Percentiles rank a stretch among this genome's conserved stretches.
phyloP scores from a whole-genome alignment of 441 rosid genomes.

The Theobroma grandiflorum region DNA sequence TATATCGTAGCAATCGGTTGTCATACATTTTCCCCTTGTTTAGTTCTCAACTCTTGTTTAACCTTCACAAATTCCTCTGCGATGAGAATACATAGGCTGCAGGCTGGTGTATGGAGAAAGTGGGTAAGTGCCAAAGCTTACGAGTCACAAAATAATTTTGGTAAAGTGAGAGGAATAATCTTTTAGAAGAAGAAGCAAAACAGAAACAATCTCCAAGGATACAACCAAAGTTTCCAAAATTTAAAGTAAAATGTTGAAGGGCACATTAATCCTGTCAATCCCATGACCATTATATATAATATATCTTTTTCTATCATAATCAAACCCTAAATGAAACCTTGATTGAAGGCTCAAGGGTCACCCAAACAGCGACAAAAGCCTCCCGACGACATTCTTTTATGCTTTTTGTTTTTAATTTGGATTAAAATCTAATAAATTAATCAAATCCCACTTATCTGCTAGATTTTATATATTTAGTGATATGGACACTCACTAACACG shows the following conservation, averaged over 20 bases:
- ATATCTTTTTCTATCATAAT: not conserved
- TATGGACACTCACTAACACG: conserved; percentile 55
- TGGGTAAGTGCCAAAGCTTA: not conserved
- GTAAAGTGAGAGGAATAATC: conserved; percentile 33
- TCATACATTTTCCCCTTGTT: not conserved
- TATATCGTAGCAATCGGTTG: not conserved
- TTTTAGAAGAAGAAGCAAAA: conserved; percentile 32
- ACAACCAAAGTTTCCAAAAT: conserved; percentile 30
- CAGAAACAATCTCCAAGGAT: conserved; percentile 27
- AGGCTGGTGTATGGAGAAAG: not conserved
- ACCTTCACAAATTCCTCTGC: not conserved
- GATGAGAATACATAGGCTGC: not conserved
- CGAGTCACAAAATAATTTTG: conserved; percentile 17
- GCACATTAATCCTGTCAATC: conserved; percentile 25
- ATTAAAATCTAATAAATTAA: conserved; percentile 12
- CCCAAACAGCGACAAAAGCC: conserved; percentile 44
- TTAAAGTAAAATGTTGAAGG: conserved; percentile 20
- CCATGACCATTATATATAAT: conserved; percentile 20
- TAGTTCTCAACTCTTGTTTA: not conserved
- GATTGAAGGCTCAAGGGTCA: conserved; percentile 36
- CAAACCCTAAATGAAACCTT: conserved; percentile 34
- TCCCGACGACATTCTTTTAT: conserved; percentile 29
- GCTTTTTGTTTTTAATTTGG: conserved; percentile 28
- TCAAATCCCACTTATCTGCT: not conserved
- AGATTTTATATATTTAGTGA: conserved; percentile 32